Evolutionary conservation across 768 basidiomycete genomes (phyloP).

Genomic region (Dacryopinax primogenitus): DNA sequence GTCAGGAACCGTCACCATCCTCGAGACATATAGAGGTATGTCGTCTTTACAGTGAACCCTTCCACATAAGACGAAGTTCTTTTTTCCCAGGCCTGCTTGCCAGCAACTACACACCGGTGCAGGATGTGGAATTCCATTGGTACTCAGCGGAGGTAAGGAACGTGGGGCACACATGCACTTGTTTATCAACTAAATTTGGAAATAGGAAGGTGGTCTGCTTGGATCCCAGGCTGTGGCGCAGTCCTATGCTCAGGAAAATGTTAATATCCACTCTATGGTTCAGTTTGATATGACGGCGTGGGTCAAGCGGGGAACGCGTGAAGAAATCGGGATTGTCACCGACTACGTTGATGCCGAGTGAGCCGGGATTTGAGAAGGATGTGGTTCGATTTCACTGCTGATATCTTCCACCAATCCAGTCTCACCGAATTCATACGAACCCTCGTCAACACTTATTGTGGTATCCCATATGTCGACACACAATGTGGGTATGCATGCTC

Average conservation of each 20-base stretch:
- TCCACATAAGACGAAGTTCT: neutral
- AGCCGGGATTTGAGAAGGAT: slow-evolving; percentile 18
- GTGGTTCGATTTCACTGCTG: neutral
- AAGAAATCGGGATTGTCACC: slow-evolving; percentile 60
- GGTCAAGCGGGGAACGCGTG: slow-evolving; percentile 69
- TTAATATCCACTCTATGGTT: slow-evolving; percentile 67
- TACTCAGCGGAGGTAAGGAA: slow-evolving; percentile 56
- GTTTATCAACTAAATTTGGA: neutral
- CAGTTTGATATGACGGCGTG: slow-evolving; percentile 90
- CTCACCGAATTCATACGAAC: slow-evolving; percentile 69
- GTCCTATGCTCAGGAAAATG: slow-evolving; percentile 48
- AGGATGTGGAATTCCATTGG: slow-evolving; percentile 70
- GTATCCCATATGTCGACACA: slow-evolving; percentile 77
- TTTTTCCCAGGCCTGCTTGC: slow-evolving; percentile 36
- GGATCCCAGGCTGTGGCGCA: slow-evolving; percentile 83
- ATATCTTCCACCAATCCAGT: slow-evolving; percentile 29
- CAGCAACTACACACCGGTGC: slow-evolving; percentile 52
- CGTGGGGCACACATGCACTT: neutral
- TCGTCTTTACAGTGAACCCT: neutral
- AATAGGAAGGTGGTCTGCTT: slow-evolving; percentile 66
- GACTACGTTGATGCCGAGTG: slow-evolving; percentile 64
- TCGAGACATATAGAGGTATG: slow-evolving; percentile 38
- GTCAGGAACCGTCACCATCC: slow-evolving; percentile 61
- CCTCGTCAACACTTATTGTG: slow-evolving; percentile 63
- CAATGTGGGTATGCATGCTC: slow-evolving; percentile 87